phyloP scores from a whole-genome alignment of 2,329 filamentous ascomycete genomes.

The Alternaria tenuissima region DNA sequence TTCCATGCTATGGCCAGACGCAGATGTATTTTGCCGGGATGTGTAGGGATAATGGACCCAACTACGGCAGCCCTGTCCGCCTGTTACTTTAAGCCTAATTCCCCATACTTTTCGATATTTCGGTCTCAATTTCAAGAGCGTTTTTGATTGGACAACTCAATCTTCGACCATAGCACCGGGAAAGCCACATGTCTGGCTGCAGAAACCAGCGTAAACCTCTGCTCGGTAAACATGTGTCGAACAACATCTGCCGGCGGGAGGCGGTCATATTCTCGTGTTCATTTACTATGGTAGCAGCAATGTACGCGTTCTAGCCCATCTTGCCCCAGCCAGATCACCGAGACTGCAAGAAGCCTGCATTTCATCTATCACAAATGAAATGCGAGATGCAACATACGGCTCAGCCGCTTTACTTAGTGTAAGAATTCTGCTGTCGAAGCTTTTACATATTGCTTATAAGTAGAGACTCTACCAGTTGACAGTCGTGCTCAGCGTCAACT shows the following conservation, averaged over 20 bases:
- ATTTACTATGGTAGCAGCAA: constrained; percentile 17
- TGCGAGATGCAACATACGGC: constrained; percentile 26
- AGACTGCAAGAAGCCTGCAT: constrained; percentile 20
- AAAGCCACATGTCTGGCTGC: constrained; percentile 25
- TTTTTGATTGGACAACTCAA: constrained; percentile 30
- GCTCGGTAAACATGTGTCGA: constrained; percentile 14
- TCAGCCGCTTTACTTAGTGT: constrained; percentile 15
- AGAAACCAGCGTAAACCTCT: constrained; percentile 15
- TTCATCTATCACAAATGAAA: constrained; percentile 47
- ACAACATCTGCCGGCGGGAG: constrained; percentile 27
- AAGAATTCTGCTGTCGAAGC: constrained; percentile 1
- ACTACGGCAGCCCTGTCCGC: constrained; percentile 29
- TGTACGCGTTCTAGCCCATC: constrained; percentile 28
- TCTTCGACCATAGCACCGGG: constrained; percentile 27
- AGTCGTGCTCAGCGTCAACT: constrained; percentile 9
- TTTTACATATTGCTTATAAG: constrained; percentile 31
- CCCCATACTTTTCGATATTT: constrained; percentile 31
- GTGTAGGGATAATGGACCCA: constrained; percentile 28
- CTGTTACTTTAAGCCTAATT: constrained; percentile 40
- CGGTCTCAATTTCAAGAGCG: constrained; percentile 19
- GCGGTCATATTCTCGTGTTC: constrained; percentile 26
- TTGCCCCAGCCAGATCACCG: constrained; percentile 20
- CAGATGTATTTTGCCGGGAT: constrained; percentile 31
- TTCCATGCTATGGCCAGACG: constrained; percentile 22
- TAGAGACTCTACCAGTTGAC: constrained; percentile 19